Evolutionary conservation across 2,329 filamentous ascomycete species (phyloP), one percentile per base, ranked within the genome.

Genomic region (Xenoacremonium recifei): DNA sequence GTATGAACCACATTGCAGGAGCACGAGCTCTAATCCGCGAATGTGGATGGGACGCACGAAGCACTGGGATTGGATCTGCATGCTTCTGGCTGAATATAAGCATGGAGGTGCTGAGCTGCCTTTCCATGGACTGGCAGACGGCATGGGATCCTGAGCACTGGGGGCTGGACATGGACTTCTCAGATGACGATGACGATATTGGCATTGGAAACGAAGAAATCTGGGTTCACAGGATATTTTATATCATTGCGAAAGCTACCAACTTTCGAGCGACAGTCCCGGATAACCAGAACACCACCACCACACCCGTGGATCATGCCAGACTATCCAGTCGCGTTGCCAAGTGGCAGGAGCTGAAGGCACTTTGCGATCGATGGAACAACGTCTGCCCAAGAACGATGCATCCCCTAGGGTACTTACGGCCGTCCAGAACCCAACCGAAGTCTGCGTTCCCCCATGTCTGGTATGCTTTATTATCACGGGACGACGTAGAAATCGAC

Each of bases 81-180:
- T 96, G 91, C 63, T 96, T 96, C 67, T 96, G 92, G 91, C 73
- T 96, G 27, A 96, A 95, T 55, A 83, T 95, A 13, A 86, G 85
- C 13, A 86, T 96, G 76, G 92, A 97, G 62, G 73, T 96, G n/a
- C 72, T 96, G 20, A 89, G 82, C 49, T 96, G 90, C 62, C 72
- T 96, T 13, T 85, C 89, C 51, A 89, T 89, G 65, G 90, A 92
- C 61, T 95, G 88, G 86, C 79, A 84, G 51, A 81, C 89, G 11
- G 84, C 88, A 1, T 96, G 90, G 89, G 83, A 95, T 40, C 91
- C 90, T 1, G 89, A 96, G 54, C 81, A 88, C 10, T 96, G 92
- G 91, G 87, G 87, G 1, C 73, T 96, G 15, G 84, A 95, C 55
- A 82, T 93, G 74, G 78, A 86, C 53, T 85, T 55, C 12, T 43